phyloP scores from a whole-genome alignment of 2,329 filamentous ascomycete species.

The Monosporascus sp. region DNA sequence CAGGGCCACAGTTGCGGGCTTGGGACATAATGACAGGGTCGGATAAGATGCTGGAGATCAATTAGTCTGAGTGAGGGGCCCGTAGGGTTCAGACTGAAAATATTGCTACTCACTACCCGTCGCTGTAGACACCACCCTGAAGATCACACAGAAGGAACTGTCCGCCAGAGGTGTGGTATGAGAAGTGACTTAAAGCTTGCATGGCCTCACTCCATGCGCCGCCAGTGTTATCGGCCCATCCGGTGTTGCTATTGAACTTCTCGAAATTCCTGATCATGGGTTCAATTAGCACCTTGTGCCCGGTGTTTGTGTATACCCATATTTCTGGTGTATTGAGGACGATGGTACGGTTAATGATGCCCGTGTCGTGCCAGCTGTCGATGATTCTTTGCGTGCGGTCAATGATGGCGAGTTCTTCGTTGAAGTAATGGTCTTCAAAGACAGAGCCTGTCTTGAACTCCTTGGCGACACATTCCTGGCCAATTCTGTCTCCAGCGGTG shows the following conservation, averaged over 20 bases:
- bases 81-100: too few relatives aligned
- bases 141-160: constrained; percentile 36
- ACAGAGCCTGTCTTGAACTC: constrained; percentile 34
- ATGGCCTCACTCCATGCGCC: constrained; percentile 29
- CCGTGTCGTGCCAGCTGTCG: constrained; percentile 29
- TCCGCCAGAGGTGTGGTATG: constrained; percentile 33
- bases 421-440: constrained; percentile 29
- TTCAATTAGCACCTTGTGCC: constrained; percentile 25
- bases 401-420: constrained; percentile 28
- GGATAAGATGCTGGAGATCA: constrained; percentile 26
- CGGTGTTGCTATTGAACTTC: constrained; percentile 40
- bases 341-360: constrained; percentile 25
- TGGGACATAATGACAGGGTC: constrained; percentile 38
- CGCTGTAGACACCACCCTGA: constrained; percentile 34
- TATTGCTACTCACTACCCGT: constrained; percentile 13
- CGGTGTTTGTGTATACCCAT: constrained; percentile 21
- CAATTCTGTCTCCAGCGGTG: constrained; percentile 20
- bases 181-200: constrained; percentile 40
- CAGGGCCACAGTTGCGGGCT: constrained; percentile 30
- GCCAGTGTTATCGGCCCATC: constrained; percentile 28
- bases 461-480: constrained; percentile 30
- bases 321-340: constrained; percentile 31
- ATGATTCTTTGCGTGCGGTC: constrained; percentile 31
- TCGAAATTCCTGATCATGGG: constrained; percentile 37
- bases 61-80: not conserved